phyloP scores from a whole-genome alignment of 106 monocot genomes.

The Dendrobium nobile region DNA sequence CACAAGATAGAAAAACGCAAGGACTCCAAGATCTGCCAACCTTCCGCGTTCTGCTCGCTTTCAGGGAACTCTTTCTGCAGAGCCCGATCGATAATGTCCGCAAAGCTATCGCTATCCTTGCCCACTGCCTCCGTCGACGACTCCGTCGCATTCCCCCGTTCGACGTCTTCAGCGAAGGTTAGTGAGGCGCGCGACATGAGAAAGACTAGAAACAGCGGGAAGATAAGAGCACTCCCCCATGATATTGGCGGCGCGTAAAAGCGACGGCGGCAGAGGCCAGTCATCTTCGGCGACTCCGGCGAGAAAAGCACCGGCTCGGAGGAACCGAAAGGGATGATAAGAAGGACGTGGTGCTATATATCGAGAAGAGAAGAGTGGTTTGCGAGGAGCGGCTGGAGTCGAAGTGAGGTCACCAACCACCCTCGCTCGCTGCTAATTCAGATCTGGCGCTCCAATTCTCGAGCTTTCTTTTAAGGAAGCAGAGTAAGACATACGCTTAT shows the following conservation, averaged over 20 bases:
- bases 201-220: background rate
- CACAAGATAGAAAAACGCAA: background rate
- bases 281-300: background rate
- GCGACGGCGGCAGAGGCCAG: background rate
- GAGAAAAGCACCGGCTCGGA: background rate
- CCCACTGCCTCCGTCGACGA: conserved; percentile 9
- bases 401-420: conserved; percentile 3
- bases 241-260: background rate
- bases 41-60: conserved; percentile 80
- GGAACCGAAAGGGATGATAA: background rate
- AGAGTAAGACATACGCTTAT: too few relatives aligned
- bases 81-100: conserved; percentile 95
- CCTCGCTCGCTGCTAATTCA: background rate
- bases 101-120: conserved; percentile 70
- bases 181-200: background rate
- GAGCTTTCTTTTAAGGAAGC: too few relatives aligned
- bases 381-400: background rate
- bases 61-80: conserved; percentile 98
- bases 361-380: background rate
- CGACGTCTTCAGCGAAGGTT: background rate
- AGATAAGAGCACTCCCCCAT: background rate
- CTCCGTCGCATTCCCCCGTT: conserved; percentile 20
- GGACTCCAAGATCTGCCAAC: conserved; percentile 27
- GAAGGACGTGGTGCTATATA: background rate
- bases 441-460: conserved; percentile 1